Base-by-base conservation (phyloP, 768 basidiomycete species). In the Boletus sensibilis region DNA sequence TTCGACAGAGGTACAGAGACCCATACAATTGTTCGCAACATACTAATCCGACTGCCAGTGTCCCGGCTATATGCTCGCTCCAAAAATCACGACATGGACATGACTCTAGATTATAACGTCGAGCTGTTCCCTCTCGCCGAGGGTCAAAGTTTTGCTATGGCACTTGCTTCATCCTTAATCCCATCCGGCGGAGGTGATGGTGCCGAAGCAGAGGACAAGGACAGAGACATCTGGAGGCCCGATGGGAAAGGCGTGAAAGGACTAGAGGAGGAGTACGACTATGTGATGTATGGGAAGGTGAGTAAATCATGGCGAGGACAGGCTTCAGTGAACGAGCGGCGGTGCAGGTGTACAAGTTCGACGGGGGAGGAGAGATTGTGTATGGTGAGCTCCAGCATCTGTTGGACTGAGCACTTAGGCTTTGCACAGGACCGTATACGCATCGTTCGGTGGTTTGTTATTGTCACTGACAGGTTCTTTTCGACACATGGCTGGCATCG, bases 211-310 rank as follows among this genome's bases (percentile, higher is more conserved):
- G 83, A 85, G 23, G 89, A 90, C 64, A 85, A 90, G 70, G 89
- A 91, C 61, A 75, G 86, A 53, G 81, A 90, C 67, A 82, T 88
- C 18, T 94, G 92, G 92, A 76, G 92, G 66, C 92, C 92, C 49
- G 91, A 92, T 67, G 87, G 87, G 37, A 94, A 87, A 73, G 92
- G 83, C 14, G 81, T 79, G 62, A 80, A 82, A 68, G 95, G 87
- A 12, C 71, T 99, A 27, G 96, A 98, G 60, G 90, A 94, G 56
- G 94, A 98, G 62, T 99, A 94, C 67, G 95, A 98, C 68, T 99
- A 98, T 78, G 96, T 99, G 62, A 98, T 98, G 94, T 94, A 92
- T 71, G 96, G 96, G 33, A 98, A 95, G 86, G 94, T 95, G 61
- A 56, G 61, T 12, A 33, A 43, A 41, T 45, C 27, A 12, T 53